Base-by-base conservation (phyloP, 1,284 basidiomycete genomes). In the Marasmius oreades region DNA sequence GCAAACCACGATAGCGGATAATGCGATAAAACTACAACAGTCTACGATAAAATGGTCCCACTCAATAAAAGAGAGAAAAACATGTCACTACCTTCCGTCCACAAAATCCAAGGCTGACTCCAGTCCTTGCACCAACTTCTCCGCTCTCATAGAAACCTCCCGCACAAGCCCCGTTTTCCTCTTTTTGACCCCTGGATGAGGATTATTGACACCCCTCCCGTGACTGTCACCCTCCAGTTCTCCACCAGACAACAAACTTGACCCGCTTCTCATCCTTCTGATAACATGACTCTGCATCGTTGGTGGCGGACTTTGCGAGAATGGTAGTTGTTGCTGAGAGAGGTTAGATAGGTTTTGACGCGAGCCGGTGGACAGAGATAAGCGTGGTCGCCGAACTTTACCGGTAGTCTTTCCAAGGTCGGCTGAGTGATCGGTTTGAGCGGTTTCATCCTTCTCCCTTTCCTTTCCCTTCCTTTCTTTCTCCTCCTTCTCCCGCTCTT, bases 81-180 rank as follows among this genome's bases (percentile, higher is more conserved):
- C 12, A 16, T 4, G 14, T 31, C 37, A 58, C 24, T 62, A 64
- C 26, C 47, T 62, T 52, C 69, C 70, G 59, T 79, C 78, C 28
- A 77, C 78, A 55, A 80, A 80, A 61, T 81, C 78, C 55, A 80
- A 66, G 0, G 77, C 76, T 7, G 74, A 73, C 62, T 80, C 79
- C 51, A 80, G 61, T 31, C 74, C 69, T 56, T 66, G 70, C 22
- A 77, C 72, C 18, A 78, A 57, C 60, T 67, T 71, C 56, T 75
- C 77, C 18, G 74, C 74, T 8, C 67, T 68, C 46, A 70, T 61
- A 16, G 67, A 67, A 61, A 73, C 62, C 7, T 68, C 66, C 10
- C 72, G 64, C 54, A 72, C 68, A 26, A 78, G 65, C 2, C 64
- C 59, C 14, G 59, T 59, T 37, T 59, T 60, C 52, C 66, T 65